Conservation (phyloP, 768 basidiomycete species). For the Gymnopilus junonius region DNA sequence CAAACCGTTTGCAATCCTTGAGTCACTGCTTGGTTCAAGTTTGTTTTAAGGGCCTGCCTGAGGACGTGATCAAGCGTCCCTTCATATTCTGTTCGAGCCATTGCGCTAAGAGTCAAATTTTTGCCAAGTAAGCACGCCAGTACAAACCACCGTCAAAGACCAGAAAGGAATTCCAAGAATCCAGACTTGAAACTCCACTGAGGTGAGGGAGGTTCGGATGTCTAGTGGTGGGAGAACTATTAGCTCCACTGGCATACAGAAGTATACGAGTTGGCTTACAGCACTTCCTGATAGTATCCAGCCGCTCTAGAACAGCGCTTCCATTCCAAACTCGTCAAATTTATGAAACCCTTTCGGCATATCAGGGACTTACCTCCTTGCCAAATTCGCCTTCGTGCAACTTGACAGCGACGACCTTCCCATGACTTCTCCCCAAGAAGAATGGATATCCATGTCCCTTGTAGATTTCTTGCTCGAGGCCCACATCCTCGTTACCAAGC, state of each 20-base stretch:
- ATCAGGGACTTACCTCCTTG: not conserved
- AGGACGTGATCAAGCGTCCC: not conserved
- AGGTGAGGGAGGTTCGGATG: constrained; percentile 7
- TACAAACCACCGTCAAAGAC: constrained; percentile 8
- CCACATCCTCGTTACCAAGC: not conserved
- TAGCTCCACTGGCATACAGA: not conserved
- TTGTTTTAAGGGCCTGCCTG: too few species aligned
- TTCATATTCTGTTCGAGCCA: not conserved
- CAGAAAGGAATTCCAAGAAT: not conserved
- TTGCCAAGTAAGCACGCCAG: too few species aligned
- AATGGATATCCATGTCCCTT: not conserved
- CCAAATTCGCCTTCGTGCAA: not conserved
- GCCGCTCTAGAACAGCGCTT: not conserved
- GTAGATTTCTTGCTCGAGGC: not conserved
- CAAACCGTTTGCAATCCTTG: too few species aligned
- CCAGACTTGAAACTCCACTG: constrained; percentile 1
- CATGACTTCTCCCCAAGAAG: not conserved
- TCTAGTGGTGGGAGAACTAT: not conserved
- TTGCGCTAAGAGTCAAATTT: not conserved
- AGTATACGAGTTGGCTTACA: not conserved
- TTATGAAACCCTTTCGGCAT: not conserved
- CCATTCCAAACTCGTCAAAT: not conserved
- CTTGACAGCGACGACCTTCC: not conserved
- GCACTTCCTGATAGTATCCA: not conserved
- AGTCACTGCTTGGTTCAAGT: too few species aligned